Evolutionary conservation across 257 asterid genomes (phyloP).

Genomic region (Nicotiana undulata): DNA sequence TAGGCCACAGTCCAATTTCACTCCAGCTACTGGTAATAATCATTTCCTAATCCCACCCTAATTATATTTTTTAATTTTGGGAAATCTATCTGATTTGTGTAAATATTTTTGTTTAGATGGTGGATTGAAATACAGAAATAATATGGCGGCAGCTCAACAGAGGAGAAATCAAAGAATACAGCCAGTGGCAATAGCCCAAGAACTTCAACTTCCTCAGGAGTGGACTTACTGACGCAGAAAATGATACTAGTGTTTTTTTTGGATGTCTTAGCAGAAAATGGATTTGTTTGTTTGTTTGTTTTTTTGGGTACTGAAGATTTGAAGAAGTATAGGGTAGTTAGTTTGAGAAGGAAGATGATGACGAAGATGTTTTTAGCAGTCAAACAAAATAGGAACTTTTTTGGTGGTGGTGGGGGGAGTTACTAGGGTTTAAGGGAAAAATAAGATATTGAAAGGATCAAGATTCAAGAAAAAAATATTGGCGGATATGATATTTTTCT

Average conservation of each 20-base stretch:
- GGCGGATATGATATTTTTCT: constrained; percentile 11
- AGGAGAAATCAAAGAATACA: constrained; percentile 17
- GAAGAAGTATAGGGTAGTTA: neutral
- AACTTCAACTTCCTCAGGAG: constrained; percentile 64
- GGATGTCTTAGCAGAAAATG: neutral
- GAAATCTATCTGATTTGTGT: neutral
- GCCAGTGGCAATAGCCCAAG: constrained; percentile 23
- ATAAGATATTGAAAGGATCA: neutral
- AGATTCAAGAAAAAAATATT: constrained; percentile 12
- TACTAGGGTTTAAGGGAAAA: neutral
- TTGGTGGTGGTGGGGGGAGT: neutral
- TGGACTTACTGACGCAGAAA: constrained; percentile 52
- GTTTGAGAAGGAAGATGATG: neutral
- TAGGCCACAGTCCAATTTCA: constrained; percentile 9
- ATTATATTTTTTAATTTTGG: too few relatives aligned
- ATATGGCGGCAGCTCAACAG: constrained; percentile 19
- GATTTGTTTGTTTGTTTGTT: neutral
- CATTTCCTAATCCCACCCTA: too few relatives aligned
- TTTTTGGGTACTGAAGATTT: neutral
- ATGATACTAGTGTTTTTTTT: neutral
- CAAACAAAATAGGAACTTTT: constrained; percentile 4
- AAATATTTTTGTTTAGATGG: neutral
- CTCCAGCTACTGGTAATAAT: constrained; percentile 6
- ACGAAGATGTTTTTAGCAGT: neutral
- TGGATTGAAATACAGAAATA: constrained; percentile 12